phyloP scores from a whole-genome alignment of 2,329 filamentous ascomycete genomes.

The Paraconiothyrium sp. region DNA sequence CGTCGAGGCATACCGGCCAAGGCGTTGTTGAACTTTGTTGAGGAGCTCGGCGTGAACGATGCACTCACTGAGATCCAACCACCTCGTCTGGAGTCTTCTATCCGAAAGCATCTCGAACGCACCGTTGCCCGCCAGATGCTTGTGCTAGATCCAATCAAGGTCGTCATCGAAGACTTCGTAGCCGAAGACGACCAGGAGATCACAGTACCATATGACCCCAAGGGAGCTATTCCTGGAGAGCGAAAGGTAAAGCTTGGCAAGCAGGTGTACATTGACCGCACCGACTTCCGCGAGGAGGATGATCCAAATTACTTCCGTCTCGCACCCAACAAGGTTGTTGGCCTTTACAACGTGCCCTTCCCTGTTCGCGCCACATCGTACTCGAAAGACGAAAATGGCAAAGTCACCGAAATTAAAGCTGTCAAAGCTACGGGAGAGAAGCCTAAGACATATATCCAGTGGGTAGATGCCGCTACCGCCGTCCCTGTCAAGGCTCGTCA shows the following conservation, averaged over 20 bases:
- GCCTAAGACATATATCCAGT: slow-evolving; percentile 79
- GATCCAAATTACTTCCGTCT: slow-evolving; percentile 80
- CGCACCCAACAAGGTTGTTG: slow-evolving; percentile 77
- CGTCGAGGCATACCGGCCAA: slow-evolving; percentile 87
- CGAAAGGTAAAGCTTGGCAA: slow-evolving; percentile 74
- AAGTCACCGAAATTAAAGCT: slow-evolving; percentile 72
- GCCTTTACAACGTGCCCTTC: slow-evolving; percentile 75
- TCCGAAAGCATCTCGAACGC: slow-evolving; percentile 86
- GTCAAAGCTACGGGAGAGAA: slow-evolving; percentile 76
- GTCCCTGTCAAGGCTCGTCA: slow-evolving; percentile 73
- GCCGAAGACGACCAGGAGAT: slow-evolving; percentile 75
- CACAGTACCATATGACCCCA: slow-evolving; percentile 81
- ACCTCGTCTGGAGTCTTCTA: slow-evolving; percentile 81
- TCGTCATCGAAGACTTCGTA: slow-evolving; percentile 80
- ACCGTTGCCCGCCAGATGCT: slow-evolving; percentile 91
- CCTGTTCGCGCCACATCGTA: slow-evolving; percentile 75
- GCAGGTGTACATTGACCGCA: slow-evolving; percentile 84
- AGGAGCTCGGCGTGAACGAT: slow-evolving; percentile 90
- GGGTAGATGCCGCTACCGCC: slow-evolving; percentile 77
- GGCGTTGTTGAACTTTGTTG: slow-evolving; percentile 88
- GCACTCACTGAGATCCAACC: slow-evolving; percentile 81
- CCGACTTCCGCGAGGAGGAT: slow-evolving; percentile 78
- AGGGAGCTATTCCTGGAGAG: slow-evolving; percentile 67
- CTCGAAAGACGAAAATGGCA: slow-evolving; percentile 71
- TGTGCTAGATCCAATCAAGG: slow-evolving; percentile 83